Conservation (phyloP, 2,329 filamentous ascomycete species). For the Calonectria honghensis region DNA sequence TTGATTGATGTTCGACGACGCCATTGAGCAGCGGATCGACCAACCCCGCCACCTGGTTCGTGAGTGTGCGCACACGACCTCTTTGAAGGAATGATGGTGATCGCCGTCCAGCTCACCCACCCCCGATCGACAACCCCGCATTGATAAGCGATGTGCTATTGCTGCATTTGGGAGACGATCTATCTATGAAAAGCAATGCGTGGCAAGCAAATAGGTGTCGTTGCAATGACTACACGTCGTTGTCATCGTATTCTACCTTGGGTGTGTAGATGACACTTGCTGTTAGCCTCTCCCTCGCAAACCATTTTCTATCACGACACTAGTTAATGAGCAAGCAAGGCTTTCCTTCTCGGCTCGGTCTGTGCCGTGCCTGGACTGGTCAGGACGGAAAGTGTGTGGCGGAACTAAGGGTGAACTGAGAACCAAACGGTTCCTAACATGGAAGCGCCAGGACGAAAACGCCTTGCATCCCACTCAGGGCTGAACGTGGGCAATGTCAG, state of each 20-base stretch:
- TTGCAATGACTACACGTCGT: background rate
- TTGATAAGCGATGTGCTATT: conserved; percentile 38
- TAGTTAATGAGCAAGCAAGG: background rate
- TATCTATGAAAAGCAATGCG: background rate
- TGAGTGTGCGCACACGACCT: conserved; percentile 22
- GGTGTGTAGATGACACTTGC: background rate
- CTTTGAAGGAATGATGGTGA: conserved; percentile 24
- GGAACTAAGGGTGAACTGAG: conserved; percentile 9
- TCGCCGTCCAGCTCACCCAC: conserved; percentile 43
- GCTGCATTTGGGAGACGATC: conserved; percentile 13
- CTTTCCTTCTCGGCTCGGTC: conserved; percentile 12
- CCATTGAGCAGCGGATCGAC: conserved; percentile 15
- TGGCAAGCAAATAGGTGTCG: background rate
- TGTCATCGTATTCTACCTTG: background rate
- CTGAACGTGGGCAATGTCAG: conserved; percentile 22
- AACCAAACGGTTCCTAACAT: conserved; percentile 10
- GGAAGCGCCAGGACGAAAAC: conserved; percentile 23
- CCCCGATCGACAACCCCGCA: conserved; percentile 54
- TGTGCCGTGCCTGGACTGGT: conserved; percentile 12
- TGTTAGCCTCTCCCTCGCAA: conserved; percentile 6
- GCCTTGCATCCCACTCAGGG: conserved; percentile 16
- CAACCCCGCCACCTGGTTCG: conserved; percentile 8
- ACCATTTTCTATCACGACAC: background rate
- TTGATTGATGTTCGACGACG: background rate
- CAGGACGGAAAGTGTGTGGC: background rate